A percentile compares a stretch with the other conserved stretches of the same genome.
These are phyloP conservation scores for Colletotrichum navitas DNA, from an alignment of 2,329 filamentous ascomycete genomes.

Conservation along the genomic window DNA sequence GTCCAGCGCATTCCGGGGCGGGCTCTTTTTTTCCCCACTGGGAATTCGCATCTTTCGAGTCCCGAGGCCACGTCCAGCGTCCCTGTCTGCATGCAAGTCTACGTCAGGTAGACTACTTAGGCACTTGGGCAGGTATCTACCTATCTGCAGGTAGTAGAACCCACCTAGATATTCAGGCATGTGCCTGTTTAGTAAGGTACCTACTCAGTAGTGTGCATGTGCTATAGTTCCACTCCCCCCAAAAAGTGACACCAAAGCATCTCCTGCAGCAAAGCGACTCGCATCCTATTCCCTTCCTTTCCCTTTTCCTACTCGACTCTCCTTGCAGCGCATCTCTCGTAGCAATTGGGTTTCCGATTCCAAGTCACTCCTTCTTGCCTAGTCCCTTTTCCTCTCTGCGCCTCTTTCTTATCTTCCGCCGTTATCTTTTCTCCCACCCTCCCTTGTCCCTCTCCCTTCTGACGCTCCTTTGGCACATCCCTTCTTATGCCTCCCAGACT, in stretches of 20 bases:
- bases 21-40: background rate
- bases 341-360: slow-evolving; percentile 27
- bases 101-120: too few species aligned
- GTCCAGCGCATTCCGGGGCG: background rate
- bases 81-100: too few species aligned
- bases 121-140: too few species aligned
- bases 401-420: slow-evolving; percentile 12
- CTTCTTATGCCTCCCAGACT: slow-evolving; percentile 42
- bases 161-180: too few species aligned
- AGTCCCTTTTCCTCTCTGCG: slow-evolving; percentile 3
- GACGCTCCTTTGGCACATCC: slow-evolving; percentile 27
- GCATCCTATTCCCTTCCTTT: slow-evolving; percentile 13
- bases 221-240: too few species aligned
- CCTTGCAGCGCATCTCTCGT: slow-evolving; percentile 29
- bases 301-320: slow-evolving; percentile 21
- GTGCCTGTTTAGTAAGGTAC: too few species aligned
- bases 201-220: too few species aligned
- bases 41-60: slow-evolving; percentile 7
- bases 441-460: background rate
- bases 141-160: too few species aligned
- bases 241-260: too few species aligned
- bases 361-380: slow-evolving; percentile 39
- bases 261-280: slow-evolving; percentile 2
- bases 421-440: background rate
- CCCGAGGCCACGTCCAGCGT: background rate